Conservation (phyloP, 371 early-diverging fungal species). For the Mucor velutinosus region DNA sequence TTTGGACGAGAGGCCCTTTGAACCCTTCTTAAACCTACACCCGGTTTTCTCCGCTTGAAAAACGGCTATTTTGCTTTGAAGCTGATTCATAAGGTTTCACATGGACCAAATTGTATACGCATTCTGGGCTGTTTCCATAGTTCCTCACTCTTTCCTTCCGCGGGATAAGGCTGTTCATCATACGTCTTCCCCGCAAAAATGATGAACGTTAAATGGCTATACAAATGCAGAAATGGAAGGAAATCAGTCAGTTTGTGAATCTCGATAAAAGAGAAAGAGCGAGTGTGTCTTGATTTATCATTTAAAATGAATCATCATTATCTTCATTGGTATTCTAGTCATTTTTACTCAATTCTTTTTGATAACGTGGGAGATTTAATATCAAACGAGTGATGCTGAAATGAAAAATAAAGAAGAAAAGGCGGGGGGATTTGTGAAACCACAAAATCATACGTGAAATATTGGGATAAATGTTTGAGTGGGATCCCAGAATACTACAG, state of each 20-base stretch:
- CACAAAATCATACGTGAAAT: background rate
- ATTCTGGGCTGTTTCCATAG: slow-evolving; percentile 1
- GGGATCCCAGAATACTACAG: background rate
- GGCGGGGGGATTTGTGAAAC: background rate
- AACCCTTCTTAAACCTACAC: slow-evolving; percentile 27
- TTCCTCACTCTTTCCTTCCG: slow-evolving; percentile 1
- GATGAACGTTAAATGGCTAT: background rate
- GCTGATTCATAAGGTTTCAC: slow-evolving; percentile 24
- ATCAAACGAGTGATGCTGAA: background rate
- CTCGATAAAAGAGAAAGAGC: background rate
- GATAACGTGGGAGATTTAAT: slow-evolving; percentile 9
- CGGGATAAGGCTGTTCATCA: slow-evolving; percentile 1
- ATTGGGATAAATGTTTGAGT: background rate
- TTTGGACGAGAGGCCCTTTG: slow-evolving; percentile 14
- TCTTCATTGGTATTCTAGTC: background rate
- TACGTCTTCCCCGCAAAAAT: background rate
- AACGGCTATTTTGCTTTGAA: background rate
- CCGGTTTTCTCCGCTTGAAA: slow-evolving; percentile 32
- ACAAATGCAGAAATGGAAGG: background rate
- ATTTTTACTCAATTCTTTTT: background rate
- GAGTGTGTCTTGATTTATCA: background rate
- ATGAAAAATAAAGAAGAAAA: background rate
- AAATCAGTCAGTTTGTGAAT: too few relatives aligned
- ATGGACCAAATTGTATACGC: slow-evolving; percentile 4
- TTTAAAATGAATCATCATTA: slow-evolving; percentile 2